A percentile compares a stretch with the other conserved stretches of the same genome.
Conservation (phyloP, 2,329 filamentous ascomycete species). For the Calonectria montana region DNA sequence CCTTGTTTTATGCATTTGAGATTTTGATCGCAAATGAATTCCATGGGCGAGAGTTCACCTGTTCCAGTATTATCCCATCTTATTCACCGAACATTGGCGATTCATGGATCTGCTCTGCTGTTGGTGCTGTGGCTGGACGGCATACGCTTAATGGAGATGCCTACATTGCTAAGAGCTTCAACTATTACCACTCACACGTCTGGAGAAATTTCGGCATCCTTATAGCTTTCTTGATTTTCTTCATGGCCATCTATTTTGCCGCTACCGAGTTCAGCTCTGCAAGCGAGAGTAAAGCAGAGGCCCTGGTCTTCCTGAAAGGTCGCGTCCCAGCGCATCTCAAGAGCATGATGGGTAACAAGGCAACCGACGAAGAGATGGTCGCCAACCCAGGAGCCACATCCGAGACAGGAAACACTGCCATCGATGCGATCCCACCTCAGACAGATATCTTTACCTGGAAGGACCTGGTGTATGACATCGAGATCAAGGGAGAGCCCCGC, state of each 20-base stretch:
- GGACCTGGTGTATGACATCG: slow-evolving; percentile 73
- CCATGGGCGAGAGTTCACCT: slow-evolving; percentile 62
- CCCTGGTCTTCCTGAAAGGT: slow-evolving; percentile 60
- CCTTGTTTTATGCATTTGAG: slow-evolving; percentile 77
- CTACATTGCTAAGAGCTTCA: slow-evolving; percentile 63
- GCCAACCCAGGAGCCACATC: not conserved
- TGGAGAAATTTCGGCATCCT: slow-evolving; percentile 76
- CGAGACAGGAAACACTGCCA: slow-evolving; percentile 27
- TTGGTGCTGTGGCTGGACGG: slow-evolving; percentile 63
- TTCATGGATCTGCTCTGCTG: slow-evolving; percentile 60
- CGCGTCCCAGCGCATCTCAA: slow-evolving; percentile 51
- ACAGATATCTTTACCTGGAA: slow-evolving; percentile 76
- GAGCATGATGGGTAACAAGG: not conserved
- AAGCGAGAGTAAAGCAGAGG: slow-evolving; percentile 62
- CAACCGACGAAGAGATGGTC: not conserved
- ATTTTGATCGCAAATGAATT: slow-evolving; percentile 77
- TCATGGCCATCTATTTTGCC: slow-evolving; percentile 69
- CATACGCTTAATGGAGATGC: slow-evolving; percentile 65
- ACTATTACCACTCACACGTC: slow-evolving; percentile 62
- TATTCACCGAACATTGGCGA: slow-evolving; percentile 53
- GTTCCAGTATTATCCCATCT: slow-evolving; percentile 57
- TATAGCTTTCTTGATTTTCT: slow-evolving; percentile 69
- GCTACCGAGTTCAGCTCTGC: slow-evolving; percentile 71
- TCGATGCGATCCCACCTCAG: slow-evolving; percentile 47
- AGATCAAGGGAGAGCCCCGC: slow-evolving; percentile 75